Evolutionary conservation across 495 filamentous ascomycete species (phyloP), one percentile per base, ranked within the genome.

Genomic region (Podospora didyma): DNA sequence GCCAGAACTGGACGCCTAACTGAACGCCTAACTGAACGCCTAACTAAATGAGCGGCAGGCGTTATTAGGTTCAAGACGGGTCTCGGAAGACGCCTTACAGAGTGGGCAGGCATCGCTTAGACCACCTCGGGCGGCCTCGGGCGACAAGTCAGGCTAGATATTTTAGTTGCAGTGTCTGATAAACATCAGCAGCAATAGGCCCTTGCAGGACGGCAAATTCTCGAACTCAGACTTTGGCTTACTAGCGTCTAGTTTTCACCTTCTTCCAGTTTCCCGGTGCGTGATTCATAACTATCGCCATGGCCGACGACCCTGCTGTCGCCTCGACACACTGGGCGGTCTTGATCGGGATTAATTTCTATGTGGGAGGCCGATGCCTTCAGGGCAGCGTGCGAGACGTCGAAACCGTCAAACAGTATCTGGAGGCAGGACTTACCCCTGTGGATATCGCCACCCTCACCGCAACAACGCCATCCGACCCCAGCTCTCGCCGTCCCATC

Each of bases 331-430:
- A 49, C 47, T 49, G 47, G 47, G 47, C 47, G 24, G 20, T 49
- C 28, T 49, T 49, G 24, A 49, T 49, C 47, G 47, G 47, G 4
- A 49, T 49, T n/a, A 19, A 49, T 49, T 49, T 49, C 24, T 49
- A 49, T 31, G 47, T 28, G 47, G 3, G 20, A 49, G 47, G 28
- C 1, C 24, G 47, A 49, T 49, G 47, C 47, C 47, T 49, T 31
- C 47, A 49, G 28, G 47, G 47, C 47, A 49, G 47, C 47, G 47
- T 49, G 47, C 47, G 47, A 16, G 47, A 49, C 47, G 47, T 49
- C 16, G 7, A 49, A 23, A 49, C 47, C 2, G 47, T 28, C 47
- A 49, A 49, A 49, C 7, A 49, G 47, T 49, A 49, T 49, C 47
- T 49, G 4, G 47, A 49, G 47, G 47, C 47, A 49, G 47, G 47